These are phyloP conservation scores for Tetrapisispora pingtungensis DNA, from an alignment of 805 yeast genomes.

Conservation along the genomic window DNA sequence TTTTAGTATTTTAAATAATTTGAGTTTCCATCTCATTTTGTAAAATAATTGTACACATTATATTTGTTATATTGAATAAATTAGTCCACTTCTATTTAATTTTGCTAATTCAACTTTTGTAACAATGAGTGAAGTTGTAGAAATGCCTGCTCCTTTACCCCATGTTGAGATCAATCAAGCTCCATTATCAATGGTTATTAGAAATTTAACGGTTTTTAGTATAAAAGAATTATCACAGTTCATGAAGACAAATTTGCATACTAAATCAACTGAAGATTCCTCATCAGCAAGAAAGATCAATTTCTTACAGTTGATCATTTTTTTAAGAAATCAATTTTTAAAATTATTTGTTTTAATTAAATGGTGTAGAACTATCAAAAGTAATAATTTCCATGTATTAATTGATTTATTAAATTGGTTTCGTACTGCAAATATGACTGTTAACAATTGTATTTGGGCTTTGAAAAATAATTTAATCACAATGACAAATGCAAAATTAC, in stretches of 20 bases:
- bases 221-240: constrained; percentile 28
- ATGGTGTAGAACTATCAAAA: constrained; percentile 62
- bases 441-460: constrained; percentile 51
- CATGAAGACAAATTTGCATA: constrained; percentile 25
- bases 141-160: constrained; percentile 21
- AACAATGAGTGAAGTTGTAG: neutral
- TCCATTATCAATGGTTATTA: constrained; percentile 23
- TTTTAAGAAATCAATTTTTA: constrained; percentile 71
- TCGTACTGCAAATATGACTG: constrained; percentile 64
- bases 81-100: no score
- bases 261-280: constrained; percentile 9
- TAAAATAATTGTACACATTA: no score
- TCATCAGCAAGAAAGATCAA: constrained; percentile 49
- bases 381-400: constrained; percentile 59
- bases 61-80: no score
- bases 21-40: no score
- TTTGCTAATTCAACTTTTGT: no score
- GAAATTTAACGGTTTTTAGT: constrained; percentile 26
- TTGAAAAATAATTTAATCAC: constrained; percentile 50
- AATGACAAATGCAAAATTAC: constrained; percentile 80
- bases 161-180: constrained; percentile 30
- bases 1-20: no score
- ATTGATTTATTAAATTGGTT: constrained; percentile 88
- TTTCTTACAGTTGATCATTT: constrained; percentile 58
- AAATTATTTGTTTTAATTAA: constrained; percentile 77